Percentiles rank a stretch among this genome's conserved stretches.
Evolutionary conservation across 345 rosid species (phyloP).

Genomic region (Eucalyptus urophylla): DNA sequence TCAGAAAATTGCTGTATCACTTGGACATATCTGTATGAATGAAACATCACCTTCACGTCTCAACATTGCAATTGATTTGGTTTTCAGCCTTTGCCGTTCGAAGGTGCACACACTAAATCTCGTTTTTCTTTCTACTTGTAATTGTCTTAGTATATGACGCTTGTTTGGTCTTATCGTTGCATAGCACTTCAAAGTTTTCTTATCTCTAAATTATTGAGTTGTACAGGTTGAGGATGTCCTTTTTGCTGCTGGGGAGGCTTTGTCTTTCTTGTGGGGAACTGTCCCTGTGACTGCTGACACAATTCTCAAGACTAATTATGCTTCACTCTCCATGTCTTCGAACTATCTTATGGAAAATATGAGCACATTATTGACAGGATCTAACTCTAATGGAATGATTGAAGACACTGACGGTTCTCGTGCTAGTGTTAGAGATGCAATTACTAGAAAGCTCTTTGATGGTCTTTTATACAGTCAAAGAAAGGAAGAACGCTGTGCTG

Average conservation of each 20-base stretch:
- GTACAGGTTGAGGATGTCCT: constrained; percentile 88
- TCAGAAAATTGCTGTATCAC: constrained; percentile 66
- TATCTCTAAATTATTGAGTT: constrained; percentile 9
- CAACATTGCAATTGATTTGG: constrained; percentile 59
- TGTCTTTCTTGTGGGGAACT: constrained; percentile 90
- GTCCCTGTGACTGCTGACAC: constrained; percentile 81
- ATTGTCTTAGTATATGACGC: not conserved
- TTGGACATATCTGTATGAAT: constrained; percentile 71
- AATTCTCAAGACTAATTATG: constrained; percentile 80
- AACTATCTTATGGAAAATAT: constrained; percentile 79
- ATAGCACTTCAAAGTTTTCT: not conserved
- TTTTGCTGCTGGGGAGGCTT: constrained; percentile 95
- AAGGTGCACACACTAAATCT: constrained; percentile 37
- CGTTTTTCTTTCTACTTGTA: not conserved
- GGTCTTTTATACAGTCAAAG: constrained; percentile 74
- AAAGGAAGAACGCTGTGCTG: constrained; percentile 97
- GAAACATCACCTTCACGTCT: constrained; percentile 60
- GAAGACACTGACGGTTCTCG: constrained; percentile 37
- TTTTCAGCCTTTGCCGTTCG: constrained; percentile 77
- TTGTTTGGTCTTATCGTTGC: not conserved
- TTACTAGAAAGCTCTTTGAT: constrained; percentile 71
- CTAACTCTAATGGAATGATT: constrained; percentile 19
- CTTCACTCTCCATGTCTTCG: constrained; percentile 78
- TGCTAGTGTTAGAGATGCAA: constrained; percentile 42
- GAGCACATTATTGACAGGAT: constrained; percentile 30